Evolutionary conservation across 345 rosid species (phyloP), one percentile per base, ranked within the genome.

Genomic region (Populus nigra): DNA sequence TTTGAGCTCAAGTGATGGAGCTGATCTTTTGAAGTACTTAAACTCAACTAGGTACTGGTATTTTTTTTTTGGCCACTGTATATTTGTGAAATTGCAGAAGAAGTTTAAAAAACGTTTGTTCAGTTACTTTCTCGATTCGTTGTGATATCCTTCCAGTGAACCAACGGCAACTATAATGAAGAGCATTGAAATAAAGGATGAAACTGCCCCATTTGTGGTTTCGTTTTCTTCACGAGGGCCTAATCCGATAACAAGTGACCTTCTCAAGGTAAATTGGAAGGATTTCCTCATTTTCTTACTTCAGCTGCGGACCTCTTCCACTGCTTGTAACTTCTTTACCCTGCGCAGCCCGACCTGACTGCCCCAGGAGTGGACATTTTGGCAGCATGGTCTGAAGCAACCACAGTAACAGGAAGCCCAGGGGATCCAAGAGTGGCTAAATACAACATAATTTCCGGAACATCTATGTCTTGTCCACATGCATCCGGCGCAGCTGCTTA

Each of bases 401-500:
- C 50, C 8, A 11, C 76, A 15, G 77, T 79, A 33, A 75, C 83
- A 9, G 5, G 50, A 39, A 27, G 11, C 39, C 2, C 0, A 1
- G 65, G 41, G 2, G 82, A 82, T 23, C 65, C 47, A 0, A 62
- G 85, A 38, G 71, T 62, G 10, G 82, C 67, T 5, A 31, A 78
- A 1, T 69, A 25, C 50, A 71, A 81, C 62, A 69, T 85, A 15
- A 53, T 80, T 23, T 79, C 88, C 0, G 83, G 86, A 16, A 85
- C 85, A 43, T 89, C 88, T 62, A 86, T 89, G 90, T 38, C 91
- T 78, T 87, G 88, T 65, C 86, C 88, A 2, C 88, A 85, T 50
- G 76, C 75, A 68, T 75, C 89, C 41, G 88, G 84, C 55, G 76
- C 70, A 25, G 88, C 89, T 11, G 91, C 88, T 18, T 84, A 84